These are phyloP conservation scores for Cyberlindnera meyerae DNA, from an alignment of 805 yeast species.

Conservation along the genomic window DNA sequence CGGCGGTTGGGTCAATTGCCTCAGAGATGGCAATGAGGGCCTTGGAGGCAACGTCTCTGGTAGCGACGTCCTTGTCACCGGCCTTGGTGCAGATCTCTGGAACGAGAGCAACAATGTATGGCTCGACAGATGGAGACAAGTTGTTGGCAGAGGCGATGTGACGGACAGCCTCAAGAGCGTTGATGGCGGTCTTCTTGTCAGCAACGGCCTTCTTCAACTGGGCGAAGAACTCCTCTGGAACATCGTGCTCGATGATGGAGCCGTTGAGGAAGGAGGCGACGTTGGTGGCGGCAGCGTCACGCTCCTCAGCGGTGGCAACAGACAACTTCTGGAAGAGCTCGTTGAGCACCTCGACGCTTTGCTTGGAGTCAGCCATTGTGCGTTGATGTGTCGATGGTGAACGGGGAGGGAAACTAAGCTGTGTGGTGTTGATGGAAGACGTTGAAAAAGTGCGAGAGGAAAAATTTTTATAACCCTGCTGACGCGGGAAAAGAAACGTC, in stretches of 20 bases:
- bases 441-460: conserved; percentile 14
- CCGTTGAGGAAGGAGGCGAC: conserved; percentile 93
- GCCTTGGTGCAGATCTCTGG: conserved; percentile 66
- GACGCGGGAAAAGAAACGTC: not conserved
- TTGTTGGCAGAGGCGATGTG: conserved; percentile 80
- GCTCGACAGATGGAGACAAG: conserved; percentile 92
- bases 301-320: conserved; percentile 80
- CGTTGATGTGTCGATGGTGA: conserved; percentile 1
- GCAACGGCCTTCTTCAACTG: conserved; percentile 70
- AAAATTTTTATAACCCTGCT: conserved; percentile 14
- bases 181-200: conserved; percentile 76
- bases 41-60: conserved; percentile 65
- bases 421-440: not conserved
- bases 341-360: conserved; percentile 69
- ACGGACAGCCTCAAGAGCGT: conserved; percentile 77
- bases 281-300: conserved; percentile 81
- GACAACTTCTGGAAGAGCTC: conserved; percentile 91
- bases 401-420: not conserved
- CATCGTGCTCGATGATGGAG: conserved; percentile 97
- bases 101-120: conserved; percentile 79
- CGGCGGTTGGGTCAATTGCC: conserved; percentile 87
- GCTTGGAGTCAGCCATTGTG: conserved; percentile 42
- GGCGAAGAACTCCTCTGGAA: conserved; percentile 82
- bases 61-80: conserved; percentile 85
- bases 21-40: conserved; percentile 75